Base-by-base conservation (phyloP, 2,329 filamentous ascomycete species). In the Fusarium sp. region DNA sequence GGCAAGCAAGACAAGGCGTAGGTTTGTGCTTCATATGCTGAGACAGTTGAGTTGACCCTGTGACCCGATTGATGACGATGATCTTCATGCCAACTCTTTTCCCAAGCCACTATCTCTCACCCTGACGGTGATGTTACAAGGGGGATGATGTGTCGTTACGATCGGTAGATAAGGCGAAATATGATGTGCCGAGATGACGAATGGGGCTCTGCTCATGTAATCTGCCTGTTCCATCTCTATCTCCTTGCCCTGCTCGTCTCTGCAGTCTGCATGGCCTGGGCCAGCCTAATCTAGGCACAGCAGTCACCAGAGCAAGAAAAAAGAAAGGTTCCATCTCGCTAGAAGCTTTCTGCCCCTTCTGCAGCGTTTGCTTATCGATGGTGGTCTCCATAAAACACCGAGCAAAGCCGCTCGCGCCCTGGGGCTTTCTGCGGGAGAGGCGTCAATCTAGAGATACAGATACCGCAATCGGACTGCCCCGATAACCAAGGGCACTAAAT, bases 331-430 rank as follows among this genome's bases (percentile, higher is more conserved):
- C 40, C 15, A 68, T 68, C 52, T 65, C 56, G 55, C 65, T 62
- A 56, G 56, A 68, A 67, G 49, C 36, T 30, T 65, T 67, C 34
- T 36, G 17, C 17, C 19, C 6, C 17, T 48, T 15, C 54, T 40
- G 36, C 50, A 45, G 39, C 38, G 20, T 44, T 19, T 52, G 40
- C 55, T 63, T 56, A 58, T 62, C 56, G 49, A 67, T 55, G 61
- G 45, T 58, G 49, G 56, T 44, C 62, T 63, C 65, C 65, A 69
- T 62, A 62, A 55, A 63, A 42, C 61, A 56, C 65, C 65, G 65
- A 69, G 48, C 65, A 62, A 69, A 69, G 65, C 65, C 65, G 65
- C 65, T 54, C 32, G 51, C 50, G 51, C 50, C 64, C 40, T 55
- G 46, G 51, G 24, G 44, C 42, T 53, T 42, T 30, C 44, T 40